Percentiles rank a stretch among this genome's conserved stretches.
These are phyloP conservation scores for Pseudonectria buxi DNA, from an alignment of 2,329 filamentous ascomycete species.

Conservation along the genomic window DNA sequence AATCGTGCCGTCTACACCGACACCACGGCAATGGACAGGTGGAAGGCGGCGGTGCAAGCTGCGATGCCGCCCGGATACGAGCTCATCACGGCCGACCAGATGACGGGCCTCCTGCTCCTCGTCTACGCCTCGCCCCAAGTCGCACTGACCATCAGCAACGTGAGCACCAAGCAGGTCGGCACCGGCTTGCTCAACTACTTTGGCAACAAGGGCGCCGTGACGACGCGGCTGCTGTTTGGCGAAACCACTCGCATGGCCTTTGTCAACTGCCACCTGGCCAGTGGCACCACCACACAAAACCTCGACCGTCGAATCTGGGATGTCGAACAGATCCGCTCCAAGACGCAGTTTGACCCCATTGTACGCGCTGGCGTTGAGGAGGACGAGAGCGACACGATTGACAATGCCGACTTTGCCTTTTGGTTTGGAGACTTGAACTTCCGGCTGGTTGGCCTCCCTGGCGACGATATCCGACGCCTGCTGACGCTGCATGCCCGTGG, in stretches of 20 bases:
- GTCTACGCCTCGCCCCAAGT: slow-evolving; percentile 79
- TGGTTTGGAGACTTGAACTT: slow-evolving; percentile 98
- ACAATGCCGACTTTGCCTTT: slow-evolving; percentile 88
- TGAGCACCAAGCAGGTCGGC: slow-evolving; percentile 77
- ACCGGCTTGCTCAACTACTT: slow-evolving; percentile 89
- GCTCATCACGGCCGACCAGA: slow-evolving; percentile 72
- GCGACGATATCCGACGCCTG: slow-evolving; percentile 80
- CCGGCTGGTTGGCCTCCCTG: slow-evolving; percentile 77
- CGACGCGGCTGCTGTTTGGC: slow-evolving; percentile 74
- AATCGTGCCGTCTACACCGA: slow-evolving; percentile 62
- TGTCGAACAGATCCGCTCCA: slow-evolving; percentile 65
- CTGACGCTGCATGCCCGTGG: slow-evolving; percentile 76
- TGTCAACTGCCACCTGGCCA: slow-evolving; percentile 85
- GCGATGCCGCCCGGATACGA: slow-evolving; percentile 72
- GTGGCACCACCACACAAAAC: slow-evolving; percentile 69
- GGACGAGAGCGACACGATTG: slow-evolving; percentile 64
- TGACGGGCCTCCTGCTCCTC: slow-evolving; percentile 77
- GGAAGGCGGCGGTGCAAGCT: slow-evolving; percentile 69
- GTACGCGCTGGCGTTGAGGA: slow-evolving; percentile 56
- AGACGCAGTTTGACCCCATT: slow-evolving; percentile 73
- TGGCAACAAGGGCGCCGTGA: slow-evolving; percentile 91
- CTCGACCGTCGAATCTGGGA: slow-evolving; percentile 89
- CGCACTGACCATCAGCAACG: slow-evolving; percentile 65
- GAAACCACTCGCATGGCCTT: slow-evolving; percentile 88
- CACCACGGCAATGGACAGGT: slow-evolving; percentile 62